phyloP scores from a whole-genome alignment of 2,329 filamentous ascomycete species.

The Clarireedia sp. region DNA sequence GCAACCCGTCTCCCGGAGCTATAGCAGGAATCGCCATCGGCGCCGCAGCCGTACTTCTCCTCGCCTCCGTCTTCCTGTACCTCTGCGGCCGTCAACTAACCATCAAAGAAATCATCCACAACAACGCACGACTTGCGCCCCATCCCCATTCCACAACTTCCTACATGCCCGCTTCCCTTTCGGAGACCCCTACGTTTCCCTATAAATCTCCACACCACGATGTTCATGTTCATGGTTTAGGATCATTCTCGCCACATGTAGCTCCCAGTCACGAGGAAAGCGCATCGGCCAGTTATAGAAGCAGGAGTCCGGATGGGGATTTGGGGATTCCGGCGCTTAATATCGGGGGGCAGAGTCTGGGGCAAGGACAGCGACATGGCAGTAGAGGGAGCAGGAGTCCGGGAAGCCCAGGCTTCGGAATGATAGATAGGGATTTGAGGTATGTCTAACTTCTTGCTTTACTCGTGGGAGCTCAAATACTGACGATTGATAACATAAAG shows the following conservation, averaged over 20 bases:
- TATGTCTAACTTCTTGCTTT: too few relatives aligned
- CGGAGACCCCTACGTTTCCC: neutral
- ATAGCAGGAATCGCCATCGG: conserved; percentile 24
- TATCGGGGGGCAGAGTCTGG: neutral
- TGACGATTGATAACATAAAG: too few relatives aligned
- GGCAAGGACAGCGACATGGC: neutral
- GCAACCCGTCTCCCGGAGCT: conserved; percentile 14
- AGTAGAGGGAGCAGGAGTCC: too few relatives aligned
- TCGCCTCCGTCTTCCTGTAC: conserved; percentile 18
- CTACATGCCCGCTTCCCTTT: neutral
- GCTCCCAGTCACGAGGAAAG: too few relatives aligned
- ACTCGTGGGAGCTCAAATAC: too few relatives aligned
- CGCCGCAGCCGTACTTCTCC: conserved; percentile 15
- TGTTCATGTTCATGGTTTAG: too few relatives aligned
- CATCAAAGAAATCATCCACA: conserved; percentile 17
- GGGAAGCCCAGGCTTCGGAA: too few relatives aligned
- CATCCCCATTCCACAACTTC: neutral
- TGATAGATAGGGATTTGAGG: too few relatives aligned
- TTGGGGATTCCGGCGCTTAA: neutral
- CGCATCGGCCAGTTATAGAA: too few relatives aligned
- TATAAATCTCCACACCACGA: too few relatives aligned
- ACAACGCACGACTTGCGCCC: neutral
- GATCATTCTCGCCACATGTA: too few relatives aligned
- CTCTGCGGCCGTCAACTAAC: conserved; percentile 22
- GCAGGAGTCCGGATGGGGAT: too few relatives aligned